phyloP scores from a whole-genome alignment of 306 rosid genomes.

The Vigna unguiculata region DNA sequence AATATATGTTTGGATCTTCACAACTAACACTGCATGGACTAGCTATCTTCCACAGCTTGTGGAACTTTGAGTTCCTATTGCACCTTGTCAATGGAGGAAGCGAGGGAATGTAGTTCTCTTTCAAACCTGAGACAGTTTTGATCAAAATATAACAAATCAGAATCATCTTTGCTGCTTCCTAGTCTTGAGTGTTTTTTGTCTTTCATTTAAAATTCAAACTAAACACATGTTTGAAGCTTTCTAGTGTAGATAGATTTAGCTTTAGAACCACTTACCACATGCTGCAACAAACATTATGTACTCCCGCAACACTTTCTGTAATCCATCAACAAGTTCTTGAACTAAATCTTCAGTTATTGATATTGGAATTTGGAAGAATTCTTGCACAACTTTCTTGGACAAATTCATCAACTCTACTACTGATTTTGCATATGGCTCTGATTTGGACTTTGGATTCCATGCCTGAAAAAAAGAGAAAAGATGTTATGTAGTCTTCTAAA shows the following conservation, averaged over 20 bases:
- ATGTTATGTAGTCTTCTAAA: not conserved
- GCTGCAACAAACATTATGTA: conserved; percentile 75
- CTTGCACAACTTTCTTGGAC: conserved; percentile 66
- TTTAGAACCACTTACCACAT: conserved; percentile 56
- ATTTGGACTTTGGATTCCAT: conserved; percentile 96
- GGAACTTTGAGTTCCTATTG: conserved; percentile 72
- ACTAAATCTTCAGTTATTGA: conserved; percentile 74
- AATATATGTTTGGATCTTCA: conserved; percentile 61
- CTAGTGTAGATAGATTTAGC: not conserved
- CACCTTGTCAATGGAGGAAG: conserved; percentile 94
- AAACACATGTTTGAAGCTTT: not conserved
- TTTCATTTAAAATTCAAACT: not conserved
- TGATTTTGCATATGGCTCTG: conserved; percentile 81
- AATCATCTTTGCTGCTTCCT: conserved; percentile 10
- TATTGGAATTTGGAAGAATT: conserved; percentile 78
- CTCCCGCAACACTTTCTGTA: conserved; percentile 62
- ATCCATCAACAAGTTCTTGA: conserved; percentile 69
- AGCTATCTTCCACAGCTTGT: conserved; percentile 79
- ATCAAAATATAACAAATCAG: conserved; percentile 19
- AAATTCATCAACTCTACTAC: conserved; percentile 69
- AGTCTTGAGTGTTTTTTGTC: not conserved
- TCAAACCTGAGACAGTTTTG: conserved; percentile 64
- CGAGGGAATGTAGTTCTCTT: conserved; percentile 75
- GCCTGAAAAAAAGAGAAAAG: conserved; percentile 54
- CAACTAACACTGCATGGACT: conserved; percentile 67